phyloP scores from a whole-genome alignment of 345 rosid genomes.

The Theobroma cacao region DNA sequence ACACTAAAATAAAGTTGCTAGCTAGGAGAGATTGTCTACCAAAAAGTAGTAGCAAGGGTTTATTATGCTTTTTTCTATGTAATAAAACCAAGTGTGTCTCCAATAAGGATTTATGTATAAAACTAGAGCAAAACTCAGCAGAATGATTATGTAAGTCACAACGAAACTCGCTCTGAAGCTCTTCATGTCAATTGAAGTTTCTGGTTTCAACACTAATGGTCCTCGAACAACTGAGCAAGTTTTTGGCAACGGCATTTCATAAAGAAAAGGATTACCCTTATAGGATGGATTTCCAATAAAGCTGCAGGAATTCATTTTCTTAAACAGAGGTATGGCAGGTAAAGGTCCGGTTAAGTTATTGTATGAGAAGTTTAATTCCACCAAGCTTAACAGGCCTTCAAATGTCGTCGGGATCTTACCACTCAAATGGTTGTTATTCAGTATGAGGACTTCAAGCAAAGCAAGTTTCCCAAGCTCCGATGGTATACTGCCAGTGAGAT shows the following conservation, averaged over 20 bases:
- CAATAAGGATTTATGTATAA: not conserved
- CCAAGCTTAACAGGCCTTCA: slow-evolving; percentile 59
- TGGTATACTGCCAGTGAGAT: slow-evolving; percentile 67
- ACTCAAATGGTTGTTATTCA: slow-evolving; percentile 70
- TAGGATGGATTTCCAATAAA: slow-evolving; percentile 48
- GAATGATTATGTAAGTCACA: not conserved
- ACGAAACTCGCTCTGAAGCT: not conserved
- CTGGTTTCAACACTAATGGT: not conserved
- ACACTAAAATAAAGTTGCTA: not conserved
- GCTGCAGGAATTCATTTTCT: slow-evolving; percentile 52
- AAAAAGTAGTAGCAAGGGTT: not conserved
- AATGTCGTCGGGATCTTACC: slow-evolving; percentile 71
- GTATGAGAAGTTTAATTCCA: slow-evolving; percentile 83
- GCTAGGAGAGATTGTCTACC: not conserved
- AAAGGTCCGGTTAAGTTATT: slow-evolving; percentile 69
- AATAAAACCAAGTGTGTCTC: too few species aligned
- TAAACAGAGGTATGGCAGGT: slow-evolving; percentile 50
- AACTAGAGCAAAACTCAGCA: not conserved
- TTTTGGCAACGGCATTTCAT: not conserved
- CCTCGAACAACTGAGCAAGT: not conserved
- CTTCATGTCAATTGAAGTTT: not conserved
- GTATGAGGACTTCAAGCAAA: slow-evolving; percentile 56
- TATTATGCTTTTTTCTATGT: too few species aligned
- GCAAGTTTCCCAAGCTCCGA: slow-evolving; percentile 69
- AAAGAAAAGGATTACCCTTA: not conserved